These are phyloP conservation scores for Oidium heveae DNA, from an alignment of 2,329 filamentous ascomycete genomes.

Conservation along the genomic window DNA sequence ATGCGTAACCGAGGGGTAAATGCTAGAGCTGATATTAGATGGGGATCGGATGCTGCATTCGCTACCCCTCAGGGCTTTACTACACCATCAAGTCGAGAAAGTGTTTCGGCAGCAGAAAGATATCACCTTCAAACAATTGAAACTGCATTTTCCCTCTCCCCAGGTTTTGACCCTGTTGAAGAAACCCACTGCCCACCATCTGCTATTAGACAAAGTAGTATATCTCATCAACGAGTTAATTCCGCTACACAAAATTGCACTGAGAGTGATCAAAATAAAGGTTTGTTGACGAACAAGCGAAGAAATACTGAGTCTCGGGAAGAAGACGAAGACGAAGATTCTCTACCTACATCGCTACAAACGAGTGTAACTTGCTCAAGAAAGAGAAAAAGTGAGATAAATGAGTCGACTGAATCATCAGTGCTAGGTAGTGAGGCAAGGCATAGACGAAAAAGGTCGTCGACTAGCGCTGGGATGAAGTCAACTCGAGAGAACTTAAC, in stretches of 20 bases:
- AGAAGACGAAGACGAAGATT: conserved; percentile 13
- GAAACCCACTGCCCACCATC: no score
- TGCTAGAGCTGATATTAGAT: conserved; percentile 24
- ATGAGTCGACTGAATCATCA: conserved; percentile 11
- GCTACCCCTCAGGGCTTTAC: conserved; percentile 30
- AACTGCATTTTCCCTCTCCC: conserved; percentile 24
- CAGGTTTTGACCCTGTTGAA: conserved; percentile 6
- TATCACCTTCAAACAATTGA: conserved; percentile 27
- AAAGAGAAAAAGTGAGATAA: conserved; percentile 12
- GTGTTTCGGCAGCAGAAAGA: conserved; percentile 28
- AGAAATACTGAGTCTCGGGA: conserved; percentile 28
- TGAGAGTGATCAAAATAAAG: conserved; percentile 16
- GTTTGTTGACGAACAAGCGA: conserved; percentile 24
- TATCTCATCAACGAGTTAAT: conserved; percentile 3
- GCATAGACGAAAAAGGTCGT: conserved; percentile 25
- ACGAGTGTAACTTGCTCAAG: conserved; percentile 14
- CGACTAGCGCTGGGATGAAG: conserved; percentile 17
- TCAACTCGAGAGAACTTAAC: conserved; percentile 35
- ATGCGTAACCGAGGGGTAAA: conserved; percentile 4
- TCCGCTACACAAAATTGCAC: conserved; percentile 5
- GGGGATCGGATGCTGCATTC: conserved; percentile 46
- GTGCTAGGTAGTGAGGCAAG: conserved; percentile 5
- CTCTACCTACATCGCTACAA: conserved; percentile 8
- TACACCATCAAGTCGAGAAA: conserved; percentile 29
- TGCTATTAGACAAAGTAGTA: no score